A percentile compares a stretch with the other conserved stretches of the same genome.
Conservation (phyloP, 768 basidiomycete species). For the Wakefieldia striispora region DNA sequence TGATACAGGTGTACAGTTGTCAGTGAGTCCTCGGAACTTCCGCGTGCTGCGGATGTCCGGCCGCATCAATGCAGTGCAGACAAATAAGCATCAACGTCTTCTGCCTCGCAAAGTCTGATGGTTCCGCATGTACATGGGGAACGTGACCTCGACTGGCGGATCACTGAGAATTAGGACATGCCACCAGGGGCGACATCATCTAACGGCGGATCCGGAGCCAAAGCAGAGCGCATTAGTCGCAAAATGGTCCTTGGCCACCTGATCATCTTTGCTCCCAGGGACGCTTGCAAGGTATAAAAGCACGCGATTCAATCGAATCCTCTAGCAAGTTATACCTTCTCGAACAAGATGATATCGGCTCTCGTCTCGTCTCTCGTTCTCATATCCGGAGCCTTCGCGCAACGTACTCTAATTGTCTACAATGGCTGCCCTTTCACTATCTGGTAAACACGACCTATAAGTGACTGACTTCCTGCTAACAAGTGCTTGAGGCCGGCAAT, state of each 20-base stretch:
- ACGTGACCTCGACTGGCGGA: neutral
- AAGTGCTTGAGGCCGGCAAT: constrained; percentile 46
- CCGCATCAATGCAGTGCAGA: neutral
- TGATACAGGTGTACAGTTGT: neutral
- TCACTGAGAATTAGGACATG: neutral
- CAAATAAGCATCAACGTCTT: neutral
- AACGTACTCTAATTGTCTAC: constrained; percentile 57
- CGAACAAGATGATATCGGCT: constrained; percentile 21
- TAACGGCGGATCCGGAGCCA: no score
- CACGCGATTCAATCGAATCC: neutral
- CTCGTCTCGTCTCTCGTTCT: constrained; percentile 30
- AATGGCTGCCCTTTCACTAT: constrained; percentile 69
- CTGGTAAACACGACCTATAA: constrained; percentile 42
- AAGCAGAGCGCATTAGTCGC: neutral
- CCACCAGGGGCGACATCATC: neutral
- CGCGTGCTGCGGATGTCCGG: neutral
- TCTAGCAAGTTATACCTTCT: neutral
- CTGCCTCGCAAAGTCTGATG: no score
- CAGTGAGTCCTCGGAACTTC: neutral
- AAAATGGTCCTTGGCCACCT: neutral
- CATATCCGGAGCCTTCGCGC: constrained; percentile 35
- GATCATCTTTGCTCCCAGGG: constrained; percentile 1
- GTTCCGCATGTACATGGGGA: neutral
- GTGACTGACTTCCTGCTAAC: neutral
- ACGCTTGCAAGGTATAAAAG: constrained; percentile 15